These are phyloP conservation scores for Craterostigma plantagineum DNA, from an alignment of 257 asterid genomes.

Conservation along the genomic window DNA sequence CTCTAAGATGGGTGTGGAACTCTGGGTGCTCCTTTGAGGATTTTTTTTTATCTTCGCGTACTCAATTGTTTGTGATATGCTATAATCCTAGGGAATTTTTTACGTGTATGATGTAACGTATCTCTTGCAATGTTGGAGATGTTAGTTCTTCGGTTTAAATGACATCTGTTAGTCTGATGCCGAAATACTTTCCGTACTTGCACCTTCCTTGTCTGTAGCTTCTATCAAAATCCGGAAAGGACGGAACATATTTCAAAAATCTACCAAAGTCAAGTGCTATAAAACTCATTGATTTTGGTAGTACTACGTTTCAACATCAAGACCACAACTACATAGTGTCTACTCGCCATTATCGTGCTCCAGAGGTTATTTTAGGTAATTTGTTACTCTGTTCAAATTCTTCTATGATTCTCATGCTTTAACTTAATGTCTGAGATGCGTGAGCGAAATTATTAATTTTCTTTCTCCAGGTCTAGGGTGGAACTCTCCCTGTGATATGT, in stretches of 20 bases:
- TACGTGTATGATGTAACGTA: constrained; percentile 8
- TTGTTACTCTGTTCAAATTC: constrained; percentile 11
- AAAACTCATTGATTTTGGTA: constrained; percentile 92
- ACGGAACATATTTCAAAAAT: constrained; percentile 50
- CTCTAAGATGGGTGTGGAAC: no score
- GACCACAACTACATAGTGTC: constrained; percentile 70
- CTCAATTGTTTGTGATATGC: no score
- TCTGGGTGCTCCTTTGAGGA: not conserved
- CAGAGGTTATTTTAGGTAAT: constrained; percentile 88
- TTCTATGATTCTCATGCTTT: constrained; percentile 1
- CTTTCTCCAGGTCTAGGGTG: constrained; percentile 71
- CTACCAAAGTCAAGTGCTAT: constrained; percentile 87
- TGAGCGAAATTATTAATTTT: constrained; percentile 5
- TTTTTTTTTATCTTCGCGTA: no score
- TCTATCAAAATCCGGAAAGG: constrained; percentile 35
- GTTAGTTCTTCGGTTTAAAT: not conserved
- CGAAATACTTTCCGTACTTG: constrained; percentile 5
- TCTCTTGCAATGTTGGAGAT: constrained; percentile 4
- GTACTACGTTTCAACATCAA: constrained; percentile 66
- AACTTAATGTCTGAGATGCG: constrained; percentile 1
- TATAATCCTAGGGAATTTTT: no score
- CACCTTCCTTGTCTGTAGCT: constrained; percentile 25
- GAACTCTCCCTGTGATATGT: constrained; percentile 86
- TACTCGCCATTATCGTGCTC: constrained; percentile 94
- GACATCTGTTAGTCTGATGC: not conserved